Conservation (phyloP, 2,329 filamentous ascomycete species). For the Penicillium paneum region DNA sequence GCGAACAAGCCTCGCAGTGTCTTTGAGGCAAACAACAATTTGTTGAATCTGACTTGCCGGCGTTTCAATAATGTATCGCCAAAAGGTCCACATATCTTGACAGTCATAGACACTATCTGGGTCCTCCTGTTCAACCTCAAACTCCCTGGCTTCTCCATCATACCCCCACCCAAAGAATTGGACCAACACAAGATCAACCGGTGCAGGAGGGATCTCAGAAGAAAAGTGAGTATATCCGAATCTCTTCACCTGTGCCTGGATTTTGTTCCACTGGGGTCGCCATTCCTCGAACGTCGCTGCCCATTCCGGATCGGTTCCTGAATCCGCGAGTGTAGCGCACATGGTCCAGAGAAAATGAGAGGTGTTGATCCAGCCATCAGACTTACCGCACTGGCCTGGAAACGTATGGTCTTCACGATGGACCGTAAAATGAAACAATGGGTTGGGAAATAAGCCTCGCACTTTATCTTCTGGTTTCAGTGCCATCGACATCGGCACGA, state of each 20-base stretch:
- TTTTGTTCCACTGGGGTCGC: not conserved
- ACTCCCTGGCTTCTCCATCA: not conserved
- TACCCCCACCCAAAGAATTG: not conserved
- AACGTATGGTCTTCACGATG: not conserved
- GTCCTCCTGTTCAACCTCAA: conserved; percentile 4
- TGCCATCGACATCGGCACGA: not conserved
- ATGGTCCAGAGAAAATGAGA: conserved; percentile 6
- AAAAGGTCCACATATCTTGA: conserved; percentile 5
- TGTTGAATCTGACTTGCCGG: not conserved
- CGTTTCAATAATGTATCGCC: not conserved
- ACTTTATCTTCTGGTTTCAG: not conserved
- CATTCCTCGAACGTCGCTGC: not conserved
- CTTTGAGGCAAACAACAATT: not conserved
- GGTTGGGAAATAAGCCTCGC: no score
- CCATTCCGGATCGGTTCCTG: conserved; percentile 1
- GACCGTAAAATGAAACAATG: not conserved
- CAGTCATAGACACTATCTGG: not conserved
- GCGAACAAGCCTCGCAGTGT: not conserved
- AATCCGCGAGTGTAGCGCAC: conserved; percentile 5
- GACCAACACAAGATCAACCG: not conserved
- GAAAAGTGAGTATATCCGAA: conserved; percentile 1
- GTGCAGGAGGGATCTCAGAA: not conserved
- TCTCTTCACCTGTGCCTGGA: not conserved
- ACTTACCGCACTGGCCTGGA: not conserved
- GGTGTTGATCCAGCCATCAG: conserved; percentile 2